Conservation (phyloP, 768 basidiomycete genomes). For the Mrakia frigida region DNA sequence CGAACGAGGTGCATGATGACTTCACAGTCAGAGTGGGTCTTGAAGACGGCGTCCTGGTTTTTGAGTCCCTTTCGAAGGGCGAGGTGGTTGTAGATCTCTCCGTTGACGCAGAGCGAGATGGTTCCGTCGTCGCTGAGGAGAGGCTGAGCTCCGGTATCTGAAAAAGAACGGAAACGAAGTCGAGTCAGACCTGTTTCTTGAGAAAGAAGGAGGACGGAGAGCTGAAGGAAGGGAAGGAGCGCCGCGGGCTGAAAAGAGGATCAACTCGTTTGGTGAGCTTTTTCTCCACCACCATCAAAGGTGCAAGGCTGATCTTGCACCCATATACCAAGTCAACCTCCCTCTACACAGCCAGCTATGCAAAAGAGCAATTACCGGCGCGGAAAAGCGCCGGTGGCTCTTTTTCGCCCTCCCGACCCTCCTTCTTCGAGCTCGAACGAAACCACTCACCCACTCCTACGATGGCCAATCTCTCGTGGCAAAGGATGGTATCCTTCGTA, state of each 20-base stretch:
- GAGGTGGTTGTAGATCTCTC: constrained; percentile 97
- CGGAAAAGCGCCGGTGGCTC: not conserved
- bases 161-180: not conserved
- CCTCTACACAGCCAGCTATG: not conserved
- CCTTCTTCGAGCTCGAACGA: not conserved
- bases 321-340: not conserved
- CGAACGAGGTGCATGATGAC: constrained; percentile 85
- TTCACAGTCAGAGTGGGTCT: constrained; percentile 97
- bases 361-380: not conserved
- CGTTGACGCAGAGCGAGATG: constrained; percentile 83
- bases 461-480: constrained; percentile 93
- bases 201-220: not conserved
- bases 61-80: constrained; percentile 65
- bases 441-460: constrained; percentile 79
- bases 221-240: not conserved
- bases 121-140: constrained; percentile 79
- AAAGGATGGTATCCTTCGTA: constrained; percentile 71
- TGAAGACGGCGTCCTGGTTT: constrained; percentile 64
- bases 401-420: not conserved
- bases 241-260: not conserved
- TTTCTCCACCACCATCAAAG: not conserved
- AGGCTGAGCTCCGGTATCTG: constrained; percentile 96
- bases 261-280: not conserved
- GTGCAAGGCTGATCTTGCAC: not conserved
- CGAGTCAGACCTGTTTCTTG: not conserved